A percentile compares a stretch with the other conserved stretches of the same genome.
These are phyloP conservation scores for Globisporangium echinulatum DNA, from an alignment of 352 stramenopile genomes.

Conservation along the genomic window DNA sequence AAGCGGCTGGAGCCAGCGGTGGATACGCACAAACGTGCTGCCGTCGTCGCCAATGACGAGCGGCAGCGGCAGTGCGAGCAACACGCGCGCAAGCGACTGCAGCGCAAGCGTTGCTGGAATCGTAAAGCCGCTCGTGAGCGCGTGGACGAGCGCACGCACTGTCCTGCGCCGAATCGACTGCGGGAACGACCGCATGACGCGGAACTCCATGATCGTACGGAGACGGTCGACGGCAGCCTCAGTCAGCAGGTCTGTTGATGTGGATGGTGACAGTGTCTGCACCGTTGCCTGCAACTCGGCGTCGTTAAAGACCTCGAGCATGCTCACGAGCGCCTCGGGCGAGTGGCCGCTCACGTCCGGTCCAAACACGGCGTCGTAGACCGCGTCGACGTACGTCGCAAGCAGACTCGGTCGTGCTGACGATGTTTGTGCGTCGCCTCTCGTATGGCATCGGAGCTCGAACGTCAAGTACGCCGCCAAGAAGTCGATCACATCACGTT, in stretches of 20 bases:
- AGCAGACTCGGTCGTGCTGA: constrained; percentile 5
- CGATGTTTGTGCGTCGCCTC: neutral
- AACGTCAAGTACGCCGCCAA: constrained; percentile 33
- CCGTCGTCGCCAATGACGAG: constrained; percentile 24
- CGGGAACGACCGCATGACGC: constrained; percentile 72
- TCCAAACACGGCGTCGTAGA: constrained; percentile 52
- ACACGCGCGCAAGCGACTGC: constrained; percentile 30
- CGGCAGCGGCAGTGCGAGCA: constrained; percentile 45
- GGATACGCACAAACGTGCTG: constrained; percentile 19
- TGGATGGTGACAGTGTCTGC: neutral
- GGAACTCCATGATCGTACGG: constrained; percentile 65
- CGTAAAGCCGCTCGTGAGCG: constrained; percentile 57
- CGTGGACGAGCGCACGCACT: constrained; percentile 36
- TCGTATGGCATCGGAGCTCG: constrained; percentile 6
- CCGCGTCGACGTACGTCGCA: constrained; percentile 23
- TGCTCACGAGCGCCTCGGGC: constrained; percentile 61
- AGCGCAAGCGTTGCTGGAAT: constrained; percentile 23
- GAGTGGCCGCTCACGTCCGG: constrained; percentile 43
- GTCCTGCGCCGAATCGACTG: constrained; percentile 50
- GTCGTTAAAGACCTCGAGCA: constrained; percentile 55
- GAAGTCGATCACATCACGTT: constrained; percentile 27
- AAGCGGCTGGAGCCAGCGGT: constrained; percentile 22
- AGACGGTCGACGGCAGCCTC: constrained; percentile 34
- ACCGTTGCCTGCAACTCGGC: constrained; percentile 13
- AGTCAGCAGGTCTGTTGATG: constrained; percentile 16